phyloP scores from a whole-genome alignment of 768 basidiomycete genomes.

The Termitomyces sp. region DNA sequence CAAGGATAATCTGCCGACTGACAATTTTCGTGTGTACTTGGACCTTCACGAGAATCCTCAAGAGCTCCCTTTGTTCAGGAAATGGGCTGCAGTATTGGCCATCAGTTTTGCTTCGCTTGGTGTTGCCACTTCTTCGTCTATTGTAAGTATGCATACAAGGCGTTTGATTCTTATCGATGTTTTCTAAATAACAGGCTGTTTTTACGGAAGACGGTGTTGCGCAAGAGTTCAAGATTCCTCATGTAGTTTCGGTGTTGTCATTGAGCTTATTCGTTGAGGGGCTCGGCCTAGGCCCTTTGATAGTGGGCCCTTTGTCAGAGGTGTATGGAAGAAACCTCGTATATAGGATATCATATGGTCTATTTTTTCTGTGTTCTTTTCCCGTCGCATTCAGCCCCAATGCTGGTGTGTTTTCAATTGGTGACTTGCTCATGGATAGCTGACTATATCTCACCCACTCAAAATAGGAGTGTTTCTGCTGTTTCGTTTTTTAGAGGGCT shows the following conservation, averaged over 20 bases:
- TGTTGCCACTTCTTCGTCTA: slow-evolving; percentile 50
- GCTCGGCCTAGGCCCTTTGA: slow-evolving; percentile 46
- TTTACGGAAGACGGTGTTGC: slow-evolving; percentile 60
- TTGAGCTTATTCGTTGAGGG: slow-evolving; percentile 58
- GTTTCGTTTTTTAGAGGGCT: slow-evolving; percentile 49
- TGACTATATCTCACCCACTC: background rate
- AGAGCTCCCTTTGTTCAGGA: slow-evolving; percentile 29
- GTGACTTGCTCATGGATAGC: background rate
- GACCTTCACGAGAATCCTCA: slow-evolving; percentile 38
- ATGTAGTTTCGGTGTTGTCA: slow-evolving; percentile 43
- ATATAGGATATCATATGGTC: slow-evolving; percentile 53
- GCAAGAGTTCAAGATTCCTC: slow-evolving; percentile 38
- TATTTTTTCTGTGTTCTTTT: slow-evolving; percentile 61
- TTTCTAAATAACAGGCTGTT: slow-evolving; percentile 34
- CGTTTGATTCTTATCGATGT: background rate
- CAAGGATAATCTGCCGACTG: background rate
- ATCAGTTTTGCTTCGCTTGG: slow-evolving; percentile 44
- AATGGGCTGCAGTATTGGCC: slow-evolving; percentile 42
- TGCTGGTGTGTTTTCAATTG: slow-evolving; percentile 35
- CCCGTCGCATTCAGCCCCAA: slow-evolving; percentile 72
- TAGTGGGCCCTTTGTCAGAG: slow-evolving; percentile 49
- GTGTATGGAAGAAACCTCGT: slow-evolving; percentile 62
- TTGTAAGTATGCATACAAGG: slow-evolving; percentile 29
- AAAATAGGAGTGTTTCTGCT: slow-evolving; percentile 50
- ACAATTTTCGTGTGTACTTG: slow-evolving; percentile 28